Percentiles rank a stretch among this genome's conserved stretches.
Conservation (phyloP, 2,329 filamentous ascomycete genomes). For the Metarhizium anisopliae region DNA sequence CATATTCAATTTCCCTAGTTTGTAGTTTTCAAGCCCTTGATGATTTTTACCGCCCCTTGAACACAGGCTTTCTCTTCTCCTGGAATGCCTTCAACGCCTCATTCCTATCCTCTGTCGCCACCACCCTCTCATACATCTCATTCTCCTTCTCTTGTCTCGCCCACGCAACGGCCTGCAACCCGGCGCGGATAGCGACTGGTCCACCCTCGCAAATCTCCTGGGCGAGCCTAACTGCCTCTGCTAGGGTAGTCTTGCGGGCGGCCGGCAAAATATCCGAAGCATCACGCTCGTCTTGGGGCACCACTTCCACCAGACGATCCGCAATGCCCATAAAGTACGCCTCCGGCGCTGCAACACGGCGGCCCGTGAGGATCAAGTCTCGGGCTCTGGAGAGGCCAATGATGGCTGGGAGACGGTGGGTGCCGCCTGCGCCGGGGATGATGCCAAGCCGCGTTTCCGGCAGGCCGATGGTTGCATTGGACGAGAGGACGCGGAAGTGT, state of each 20-base stretch:
- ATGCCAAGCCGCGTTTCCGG: conserved; percentile 92
- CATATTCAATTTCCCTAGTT: background rate
- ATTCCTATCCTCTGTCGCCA: conserved; percentile 75
- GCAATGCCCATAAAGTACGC: conserved; percentile 87
- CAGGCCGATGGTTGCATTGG: conserved; percentile 68
- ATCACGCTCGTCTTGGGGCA: conserved; percentile 40
- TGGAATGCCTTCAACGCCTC: conserved; percentile 82
- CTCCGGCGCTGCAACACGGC: conserved; percentile 74
- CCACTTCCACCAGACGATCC: conserved; percentile 79
- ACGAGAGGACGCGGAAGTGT: conserved; percentile 78
- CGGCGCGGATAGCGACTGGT: conserved; percentile 72
- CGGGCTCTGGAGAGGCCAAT: conserved; percentile 76
- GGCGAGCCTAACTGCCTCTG: conserved; percentile 70
- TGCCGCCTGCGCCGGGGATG: conserved; percentile 89
- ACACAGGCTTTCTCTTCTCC: conserved; percentile 52
- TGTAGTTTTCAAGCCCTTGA: background rate
- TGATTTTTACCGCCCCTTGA: conserved; percentile 39
- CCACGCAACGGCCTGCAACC: conserved; percentile 67
- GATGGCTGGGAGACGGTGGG: conserved; percentile 73
- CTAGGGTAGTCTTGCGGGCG: conserved; percentile 60
- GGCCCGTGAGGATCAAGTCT: conserved; percentile 82
- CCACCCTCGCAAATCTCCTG: conserved; percentile 83
- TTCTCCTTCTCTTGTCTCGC: conserved; percentile 73
- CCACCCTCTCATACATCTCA: conserved; percentile 73
- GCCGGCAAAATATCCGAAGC: conserved; percentile 37